Conservation (phyloP, 441 rosid genomes). For the Populus hybrid region DNA sequence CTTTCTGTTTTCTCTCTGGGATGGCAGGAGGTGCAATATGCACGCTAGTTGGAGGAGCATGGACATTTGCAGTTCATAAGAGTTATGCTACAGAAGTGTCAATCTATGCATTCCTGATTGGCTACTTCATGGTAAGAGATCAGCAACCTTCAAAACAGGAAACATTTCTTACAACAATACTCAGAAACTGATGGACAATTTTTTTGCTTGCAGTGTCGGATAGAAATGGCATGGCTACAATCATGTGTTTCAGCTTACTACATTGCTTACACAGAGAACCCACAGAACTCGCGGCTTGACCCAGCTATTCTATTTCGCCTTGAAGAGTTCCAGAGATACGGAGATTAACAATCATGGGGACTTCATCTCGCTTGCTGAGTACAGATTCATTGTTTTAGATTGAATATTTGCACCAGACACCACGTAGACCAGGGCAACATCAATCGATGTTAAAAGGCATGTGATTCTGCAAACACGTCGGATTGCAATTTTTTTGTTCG, state of each 20-base stretch:
- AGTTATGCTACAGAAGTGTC: conserved; percentile 59
- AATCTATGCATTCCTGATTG: conserved; percentile 64
- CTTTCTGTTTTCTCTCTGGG: conserved; percentile 69
- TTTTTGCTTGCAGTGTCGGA: conserved; percentile 52
- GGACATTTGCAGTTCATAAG: conserved; percentile 54
- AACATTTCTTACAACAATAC: conserved; percentile 2
- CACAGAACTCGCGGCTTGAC: conserved; percentile 46
- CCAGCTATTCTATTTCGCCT: conserved; percentile 60
- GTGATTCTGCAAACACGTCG: neutral
- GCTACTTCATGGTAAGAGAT: conserved; percentile 68
- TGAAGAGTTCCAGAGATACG: conserved; percentile 56
- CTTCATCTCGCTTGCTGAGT: neutral
- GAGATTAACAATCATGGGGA: conserved; percentile 20
- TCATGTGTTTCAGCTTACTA: conserved; percentile 82
- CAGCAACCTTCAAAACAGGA: neutral
- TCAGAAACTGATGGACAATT: neutral
- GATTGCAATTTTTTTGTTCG: too few relatives aligned
- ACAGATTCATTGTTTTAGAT: neutral
- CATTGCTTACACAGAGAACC: conserved; percentile 73
- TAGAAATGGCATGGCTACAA: conserved; percentile 71
- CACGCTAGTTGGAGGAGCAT: conserved; percentile 56
- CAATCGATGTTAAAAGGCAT: conserved; percentile 5
- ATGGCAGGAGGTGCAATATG: conserved; percentile 55
- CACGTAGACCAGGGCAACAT: neutral
- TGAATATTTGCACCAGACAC: neutral